Percentiles rank a stretch among this genome's conserved stretches.
Evolutionary conservation across 768 basidiomycete species (phyloP).

Genomic region (Rhizopogon rudus): DNA sequence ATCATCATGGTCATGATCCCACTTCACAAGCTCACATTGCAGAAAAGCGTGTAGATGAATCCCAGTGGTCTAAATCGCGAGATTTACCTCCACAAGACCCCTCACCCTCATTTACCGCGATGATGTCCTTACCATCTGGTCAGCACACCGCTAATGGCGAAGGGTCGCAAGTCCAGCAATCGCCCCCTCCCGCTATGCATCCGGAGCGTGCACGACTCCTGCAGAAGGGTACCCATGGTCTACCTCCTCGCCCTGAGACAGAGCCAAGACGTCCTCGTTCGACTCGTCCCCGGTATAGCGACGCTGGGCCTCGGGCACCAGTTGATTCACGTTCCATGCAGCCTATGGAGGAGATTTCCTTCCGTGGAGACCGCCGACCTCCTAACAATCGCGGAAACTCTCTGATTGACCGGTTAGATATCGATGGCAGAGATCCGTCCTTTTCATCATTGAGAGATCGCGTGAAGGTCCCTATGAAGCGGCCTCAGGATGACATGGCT

Average conservation of each 20-base stretch:
- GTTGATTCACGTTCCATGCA: background rate
- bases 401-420: slow-evolving; percentile 32
- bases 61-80: background rate
- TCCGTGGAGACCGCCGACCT: background rate
- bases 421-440: slow-evolving; percentile 14
- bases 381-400: slow-evolving; percentile 25
- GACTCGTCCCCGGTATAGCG: background rate
- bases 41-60: background rate
- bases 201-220: slow-evolving; percentile 27
- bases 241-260: slow-evolving; percentile 22
- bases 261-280: slow-evolving; percentile 10
- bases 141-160: background rate
- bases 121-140: background rate
- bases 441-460: slow-evolving; percentile 30
- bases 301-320: background rate
- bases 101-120: background rate
- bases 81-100: background rate
- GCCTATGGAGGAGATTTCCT: background rate
- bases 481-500: slow-evolving; percentile 26
- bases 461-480: slow-evolving; percentile 32
- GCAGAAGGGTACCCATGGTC: slow-evolving; percentile 15
- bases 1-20: background rate
- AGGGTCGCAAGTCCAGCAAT: slow-evolving; percentile 2
- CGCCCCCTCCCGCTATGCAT: slow-evolving; percentile 18
- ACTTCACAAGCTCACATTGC: background rate